Conservation (phyloP, 1,284 basidiomycete species). For the Tremellales sp. region DNA sequence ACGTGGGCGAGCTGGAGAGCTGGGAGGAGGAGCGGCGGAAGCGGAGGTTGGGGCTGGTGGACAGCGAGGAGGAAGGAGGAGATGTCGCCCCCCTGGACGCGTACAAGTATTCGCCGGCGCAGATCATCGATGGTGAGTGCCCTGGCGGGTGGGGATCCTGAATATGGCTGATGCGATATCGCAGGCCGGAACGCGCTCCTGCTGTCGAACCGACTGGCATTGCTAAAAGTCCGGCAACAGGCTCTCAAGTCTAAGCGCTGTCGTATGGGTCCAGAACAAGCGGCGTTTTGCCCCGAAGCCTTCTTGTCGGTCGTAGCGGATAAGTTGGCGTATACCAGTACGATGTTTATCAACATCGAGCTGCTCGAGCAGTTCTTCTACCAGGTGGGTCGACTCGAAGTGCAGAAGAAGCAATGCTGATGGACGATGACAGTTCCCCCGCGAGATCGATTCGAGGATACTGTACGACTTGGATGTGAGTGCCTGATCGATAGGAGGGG, state of each 20-base stretch:
- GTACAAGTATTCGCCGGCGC: slow-evolving; percentile 87
- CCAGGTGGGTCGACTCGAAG: slow-evolving; percentile 57
- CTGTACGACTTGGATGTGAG: slow-evolving; percentile 79
- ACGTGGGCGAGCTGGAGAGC: slow-evolving; percentile 80
- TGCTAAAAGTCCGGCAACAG: slow-evolving; percentile 77
- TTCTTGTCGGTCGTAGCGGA: slow-evolving; percentile 96
- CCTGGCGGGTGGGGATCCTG: slow-evolving; percentile 5
- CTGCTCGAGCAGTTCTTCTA: slow-evolving; percentile 98
- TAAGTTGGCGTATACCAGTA: slow-evolving; percentile 91
- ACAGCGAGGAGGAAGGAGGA: slow-evolving; percentile 50
- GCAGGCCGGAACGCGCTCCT: slow-evolving; percentile 86
- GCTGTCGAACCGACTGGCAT: slow-evolving; percentile 72
- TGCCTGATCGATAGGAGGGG: slow-evolving; percentile 5
- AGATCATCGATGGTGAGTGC: slow-evolving; percentile 77
- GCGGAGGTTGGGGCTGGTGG: slow-evolving; percentile 44
- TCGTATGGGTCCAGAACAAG: slow-evolving; percentile 75
- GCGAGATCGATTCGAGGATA: slow-evolving; percentile 93
- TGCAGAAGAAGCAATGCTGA: slow-evolving; percentile 1
- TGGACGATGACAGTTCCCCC: slow-evolving; percentile 68
- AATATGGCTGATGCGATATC: slow-evolving; percentile 6
- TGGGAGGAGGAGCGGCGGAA: slow-evolving; percentile 63
- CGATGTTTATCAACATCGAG: slow-evolving; percentile 99
- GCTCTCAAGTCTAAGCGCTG: slow-evolving; percentile 86
- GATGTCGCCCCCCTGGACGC: slow-evolving; percentile 59
- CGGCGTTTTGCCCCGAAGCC: slow-evolving; percentile 89